Evolutionary conservation across 1,284 basidiomycete species (phyloP).

Genomic region (Violaceomyces palustris): DNA sequence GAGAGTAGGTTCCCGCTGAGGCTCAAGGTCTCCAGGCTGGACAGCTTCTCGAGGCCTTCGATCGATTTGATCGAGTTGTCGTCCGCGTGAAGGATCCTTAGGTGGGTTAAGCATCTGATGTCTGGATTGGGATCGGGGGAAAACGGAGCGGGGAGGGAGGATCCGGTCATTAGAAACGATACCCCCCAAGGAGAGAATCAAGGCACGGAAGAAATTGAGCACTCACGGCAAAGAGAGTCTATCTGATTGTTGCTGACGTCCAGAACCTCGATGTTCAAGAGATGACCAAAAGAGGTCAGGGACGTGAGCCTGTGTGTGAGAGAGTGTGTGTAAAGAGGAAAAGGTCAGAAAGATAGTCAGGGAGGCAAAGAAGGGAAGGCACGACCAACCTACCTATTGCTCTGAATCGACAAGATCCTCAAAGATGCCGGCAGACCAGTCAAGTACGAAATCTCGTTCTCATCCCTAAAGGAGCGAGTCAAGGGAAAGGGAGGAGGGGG

Average conservation of each 20-base stretch:
- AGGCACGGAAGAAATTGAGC: too few species aligned
- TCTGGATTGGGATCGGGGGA: slow-evolving; percentile 1
- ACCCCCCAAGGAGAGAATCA: slow-evolving; percentile 6
- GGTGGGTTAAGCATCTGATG: slow-evolving; percentile 56
- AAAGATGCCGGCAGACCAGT: slow-evolving; percentile 42
- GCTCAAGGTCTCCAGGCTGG: slow-evolving; percentile 69
- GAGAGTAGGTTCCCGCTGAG: slow-evolving; percentile 70
- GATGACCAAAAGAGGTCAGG: slow-evolving; percentile 81
- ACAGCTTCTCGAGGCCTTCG: slow-evolving; percentile 67
- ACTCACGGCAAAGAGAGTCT: slow-evolving; percentile 58
- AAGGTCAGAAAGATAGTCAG: too few species aligned
- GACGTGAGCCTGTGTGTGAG: slow-evolving; percentile 74
- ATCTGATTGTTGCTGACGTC: slow-evolving; percentile 88
- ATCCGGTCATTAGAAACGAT: slow-evolving; percentile 60
- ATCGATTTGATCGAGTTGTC: slow-evolving; percentile 71
- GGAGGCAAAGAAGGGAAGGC: neutral
- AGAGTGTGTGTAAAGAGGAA: too few species aligned
- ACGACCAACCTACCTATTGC: slow-evolving; percentile 14
- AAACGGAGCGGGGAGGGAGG: slow-evolving; percentile 50
- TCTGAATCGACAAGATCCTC: slow-evolving; percentile 25
- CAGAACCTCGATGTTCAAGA: slow-evolving; percentile 77
- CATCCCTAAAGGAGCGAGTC: too few species aligned
- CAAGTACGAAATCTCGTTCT: slow-evolving; percentile 42
- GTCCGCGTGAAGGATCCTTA: slow-evolving; percentile 84
- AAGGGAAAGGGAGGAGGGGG: too few species aligned